Evolutionary conservation across 805 yeast species (phyloP).

Genomic region (Saccharomycopsis fodiens): DNA sequence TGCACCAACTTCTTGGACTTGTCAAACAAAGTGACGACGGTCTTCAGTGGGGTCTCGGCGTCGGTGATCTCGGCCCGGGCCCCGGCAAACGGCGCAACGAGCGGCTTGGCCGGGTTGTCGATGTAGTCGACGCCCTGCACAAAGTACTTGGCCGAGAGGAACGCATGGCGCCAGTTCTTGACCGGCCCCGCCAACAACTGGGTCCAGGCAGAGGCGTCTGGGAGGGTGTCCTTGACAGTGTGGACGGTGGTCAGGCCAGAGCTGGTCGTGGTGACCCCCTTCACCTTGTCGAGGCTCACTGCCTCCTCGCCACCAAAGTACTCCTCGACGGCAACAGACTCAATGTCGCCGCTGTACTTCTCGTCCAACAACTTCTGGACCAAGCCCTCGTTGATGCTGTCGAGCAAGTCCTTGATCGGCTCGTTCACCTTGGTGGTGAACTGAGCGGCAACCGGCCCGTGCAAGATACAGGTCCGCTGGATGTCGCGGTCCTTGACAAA

Average conservation of each 20-base stretch:
- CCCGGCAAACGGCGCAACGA: constrained; percentile 65
- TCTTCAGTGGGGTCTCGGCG: constrained; percentile 43
- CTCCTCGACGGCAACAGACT: constrained; percentile 80
- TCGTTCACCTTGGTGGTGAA: constrained; percentile 81
- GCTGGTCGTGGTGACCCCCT: constrained; percentile 22
- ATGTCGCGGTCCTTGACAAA: constrained; percentile 95
- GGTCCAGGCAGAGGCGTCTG: constrained; percentile 51
- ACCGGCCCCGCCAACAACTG: constrained; percentile 69
- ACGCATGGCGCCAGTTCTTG: constrained; percentile 87
- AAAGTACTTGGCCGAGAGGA: constrained; percentile 67
- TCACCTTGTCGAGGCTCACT: constrained; percentile 22
- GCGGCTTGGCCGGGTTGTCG: constrained; percentile 69
- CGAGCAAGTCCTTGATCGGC: constrained; percentile 88
- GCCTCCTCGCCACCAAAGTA: constrained; percentile 62
- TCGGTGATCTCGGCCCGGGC: constrained; percentile 55
- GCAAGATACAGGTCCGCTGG: constrained; percentile 97
- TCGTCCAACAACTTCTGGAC: constrained; percentile 61
- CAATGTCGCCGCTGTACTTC: constrained; percentile 59
- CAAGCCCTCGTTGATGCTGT: constrained; percentile 85
- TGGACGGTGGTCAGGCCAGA: constrained; percentile 30
- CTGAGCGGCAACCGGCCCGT: constrained; percentile 98
- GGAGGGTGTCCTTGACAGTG: constrained; percentile 34
- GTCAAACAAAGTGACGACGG: constrained; percentile 61
- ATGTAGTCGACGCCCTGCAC: constrained; percentile 82
- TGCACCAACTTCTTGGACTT: constrained; percentile 59